Evolutionary conservation across 768 basidiomycete species (phyloP).

Genomic region (Suillus sp.): DNA sequence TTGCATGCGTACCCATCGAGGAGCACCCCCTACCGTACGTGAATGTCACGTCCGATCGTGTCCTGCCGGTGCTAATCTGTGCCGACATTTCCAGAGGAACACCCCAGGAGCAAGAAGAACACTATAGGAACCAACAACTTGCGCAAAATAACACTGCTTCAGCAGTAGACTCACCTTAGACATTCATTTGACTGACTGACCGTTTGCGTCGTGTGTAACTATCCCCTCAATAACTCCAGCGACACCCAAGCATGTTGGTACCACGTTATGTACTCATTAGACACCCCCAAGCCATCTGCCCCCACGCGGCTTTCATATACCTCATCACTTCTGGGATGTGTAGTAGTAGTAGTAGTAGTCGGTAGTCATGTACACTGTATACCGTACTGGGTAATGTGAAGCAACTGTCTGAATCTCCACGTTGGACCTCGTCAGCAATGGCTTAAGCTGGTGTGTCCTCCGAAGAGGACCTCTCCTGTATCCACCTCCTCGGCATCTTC

Average conservation of each 20-base stretch:
- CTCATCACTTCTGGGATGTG: not conserved
- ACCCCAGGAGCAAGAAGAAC: constrained; percentile 61
- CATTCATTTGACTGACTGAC: constrained; percentile 4
- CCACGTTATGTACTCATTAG: not conserved
- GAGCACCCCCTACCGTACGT: constrained; percentile 61
- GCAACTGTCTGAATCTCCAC: not conserved
- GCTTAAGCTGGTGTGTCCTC: constrained; percentile 18
- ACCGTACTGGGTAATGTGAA: not conserved
- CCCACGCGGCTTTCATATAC: not conserved
- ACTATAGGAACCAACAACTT: constrained; percentile 47
- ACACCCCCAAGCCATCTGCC: not conserved
- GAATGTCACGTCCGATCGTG: constrained; percentile 8
- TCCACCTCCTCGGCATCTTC: constrained; percentile 76
- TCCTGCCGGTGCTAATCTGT: constrained; percentile 17
- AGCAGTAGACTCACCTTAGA: constrained; percentile 23
- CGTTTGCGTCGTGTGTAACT: not conserved
- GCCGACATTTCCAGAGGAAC: constrained; percentile 49
- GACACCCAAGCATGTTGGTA: constrained; percentile 4
- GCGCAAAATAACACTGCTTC: constrained; percentile 21
- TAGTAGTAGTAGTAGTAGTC: constrained; percentile 10
- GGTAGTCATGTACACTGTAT: constrained; percentile 1
- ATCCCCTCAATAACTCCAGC: not conserved
- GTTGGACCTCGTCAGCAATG: not conserved
- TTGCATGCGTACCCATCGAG: constrained; percentile 74
- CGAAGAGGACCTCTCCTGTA: constrained; percentile 60